Percentiles rank a stretch among this genome's conserved stretches.
Conservation (phyloP, 1,284 basidiomycete genomes). For the Sporisorium graminicola region DNA sequence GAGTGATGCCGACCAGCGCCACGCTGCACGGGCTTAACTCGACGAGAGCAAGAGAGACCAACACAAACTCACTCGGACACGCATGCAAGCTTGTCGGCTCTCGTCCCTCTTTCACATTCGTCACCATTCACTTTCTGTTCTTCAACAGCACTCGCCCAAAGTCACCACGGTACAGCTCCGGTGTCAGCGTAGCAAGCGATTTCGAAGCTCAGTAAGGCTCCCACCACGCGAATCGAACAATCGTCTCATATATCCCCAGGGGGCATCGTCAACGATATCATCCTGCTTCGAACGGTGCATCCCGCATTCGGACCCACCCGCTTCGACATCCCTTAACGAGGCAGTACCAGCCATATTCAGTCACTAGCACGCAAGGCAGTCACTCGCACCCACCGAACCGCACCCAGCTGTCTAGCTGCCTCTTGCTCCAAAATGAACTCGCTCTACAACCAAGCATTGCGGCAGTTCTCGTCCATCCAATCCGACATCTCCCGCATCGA, state of each 20-base stretch:
- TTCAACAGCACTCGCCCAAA: neutral
- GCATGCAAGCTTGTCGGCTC: neutral
- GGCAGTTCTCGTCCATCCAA: constrained; percentile 66
- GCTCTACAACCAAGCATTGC: constrained; percentile 67
- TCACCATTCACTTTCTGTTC: constrained; percentile 4
- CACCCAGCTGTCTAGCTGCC: neutral
- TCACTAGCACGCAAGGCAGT: neutral
- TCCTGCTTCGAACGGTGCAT: neutral
- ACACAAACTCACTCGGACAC: constrained; percentile 4
- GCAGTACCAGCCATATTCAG: neutral
- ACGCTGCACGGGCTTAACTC: constrained; percentile 11
- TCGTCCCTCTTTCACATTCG: neutral
- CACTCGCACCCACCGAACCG: no score
- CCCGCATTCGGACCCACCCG: neutral
- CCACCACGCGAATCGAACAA: neutral
- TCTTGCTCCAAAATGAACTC: constrained; percentile 58
- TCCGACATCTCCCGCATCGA: constrained; percentile 62
- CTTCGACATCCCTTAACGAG: neutral
- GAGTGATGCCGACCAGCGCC: constrained; percentile 3
- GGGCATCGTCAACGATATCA: neutral
- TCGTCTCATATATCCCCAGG: no score
- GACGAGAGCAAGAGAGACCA: constrained; percentile 11
- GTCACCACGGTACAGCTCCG: neutral
- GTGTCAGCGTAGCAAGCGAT: neutral
- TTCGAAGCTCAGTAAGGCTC: neutral